These are phyloP conservation scores for Wickerhamiella slavikovae DNA, from an alignment of 805 yeast species.

Conservation along the genomic window DNA sequence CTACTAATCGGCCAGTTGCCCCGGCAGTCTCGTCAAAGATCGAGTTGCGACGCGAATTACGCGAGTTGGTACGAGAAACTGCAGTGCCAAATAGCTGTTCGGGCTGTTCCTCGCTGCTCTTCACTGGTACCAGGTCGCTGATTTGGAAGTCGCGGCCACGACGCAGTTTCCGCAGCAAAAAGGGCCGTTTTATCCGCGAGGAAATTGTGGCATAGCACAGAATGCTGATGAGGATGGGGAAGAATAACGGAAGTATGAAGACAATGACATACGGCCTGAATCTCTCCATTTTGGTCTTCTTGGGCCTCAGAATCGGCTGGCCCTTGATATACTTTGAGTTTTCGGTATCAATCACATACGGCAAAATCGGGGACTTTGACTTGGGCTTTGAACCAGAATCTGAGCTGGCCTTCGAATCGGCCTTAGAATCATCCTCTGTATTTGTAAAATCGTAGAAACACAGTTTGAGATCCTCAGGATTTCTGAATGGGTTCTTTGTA, in stretches of 20 bases:
- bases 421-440: too few species aligned
- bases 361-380: too few species aligned
- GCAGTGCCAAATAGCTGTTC: background rate
- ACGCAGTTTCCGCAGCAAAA: background rate
- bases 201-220: slow-evolving; percentile 3
- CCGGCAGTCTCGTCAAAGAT: background rate
- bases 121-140: background rate
- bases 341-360: slow-evolving; percentile 11
- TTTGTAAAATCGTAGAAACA: slow-evolving; percentile 18
- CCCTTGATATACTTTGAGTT: slow-evolving; percentile 8
- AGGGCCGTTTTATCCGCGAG: background rate
- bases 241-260: slow-evolving; percentile 3
- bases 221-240: slow-evolving; percentile 6
- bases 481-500: slow-evolving; percentile 50
- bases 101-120: background rate
- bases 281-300: background rate
- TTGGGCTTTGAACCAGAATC: too few species aligned
- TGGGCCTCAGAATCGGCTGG: too few species aligned
- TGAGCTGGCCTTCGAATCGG: too few species aligned
- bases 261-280: slow-evolving; percentile 1
- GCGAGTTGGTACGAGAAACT: background rate
- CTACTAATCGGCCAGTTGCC: background rate
- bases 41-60: background rate
- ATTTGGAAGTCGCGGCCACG: background rate
- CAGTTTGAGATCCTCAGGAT: slow-evolving; percentile 25